These are phyloP conservation scores for Kluyveromyces marxianus DNA, from an alignment of 1,139 yeast genomes.

Conservation along the genomic window DNA sequence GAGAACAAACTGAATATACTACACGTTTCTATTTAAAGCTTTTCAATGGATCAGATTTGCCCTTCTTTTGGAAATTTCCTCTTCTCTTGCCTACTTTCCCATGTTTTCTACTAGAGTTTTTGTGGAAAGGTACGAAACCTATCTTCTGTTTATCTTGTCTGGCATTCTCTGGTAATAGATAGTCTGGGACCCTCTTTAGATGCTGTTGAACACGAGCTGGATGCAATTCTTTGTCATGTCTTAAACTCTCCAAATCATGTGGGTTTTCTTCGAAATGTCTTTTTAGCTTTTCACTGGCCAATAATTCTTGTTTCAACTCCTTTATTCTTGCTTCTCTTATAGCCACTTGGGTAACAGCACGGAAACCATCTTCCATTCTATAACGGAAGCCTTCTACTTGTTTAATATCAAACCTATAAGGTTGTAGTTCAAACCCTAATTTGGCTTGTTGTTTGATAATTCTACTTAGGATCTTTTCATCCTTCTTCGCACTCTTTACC, in stretches of 20 bases:
- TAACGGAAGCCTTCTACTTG: slow-evolving; percentile 96
- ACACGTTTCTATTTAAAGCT: slow-evolving; percentile 36
- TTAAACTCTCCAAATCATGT: slow-evolving; percentile 79
- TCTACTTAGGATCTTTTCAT: slow-evolving; percentile 75
- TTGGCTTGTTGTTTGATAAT: slow-evolving; percentile 72
- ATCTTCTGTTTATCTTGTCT: slow-evolving; percentile 50
- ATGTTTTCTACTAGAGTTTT: slow-evolving; percentile 41
- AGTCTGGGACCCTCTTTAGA: slow-evolving; percentile 87
- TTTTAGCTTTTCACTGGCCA: slow-evolving; percentile 83
- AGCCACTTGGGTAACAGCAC: slow-evolving; percentile 86
- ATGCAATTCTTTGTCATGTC: slow-evolving; percentile 88
- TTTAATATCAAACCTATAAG: slow-evolving; percentile 84
- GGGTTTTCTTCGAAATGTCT: slow-evolving; percentile 97
- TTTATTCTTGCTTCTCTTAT: slow-evolving; percentile 90
- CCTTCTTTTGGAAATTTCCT: slow-evolving; percentile 29
- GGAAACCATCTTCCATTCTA: slow-evolving; percentile 94
- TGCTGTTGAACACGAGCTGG: slow-evolving; percentile 78
- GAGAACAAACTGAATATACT: not conserved
- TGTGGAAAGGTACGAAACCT: slow-evolving; percentile 75
- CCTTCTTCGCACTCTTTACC: slow-evolving; percentile 63
- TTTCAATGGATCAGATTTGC: slow-evolving; percentile 67
- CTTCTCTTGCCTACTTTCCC: slow-evolving; percentile 36
- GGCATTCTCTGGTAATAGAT: slow-evolving; percentile 77
- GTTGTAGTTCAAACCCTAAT: slow-evolving; percentile 64
- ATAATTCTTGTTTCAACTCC: slow-evolving; percentile 80